A percentile compares a stretch with the other conserved stretches of the same genome.
Evolutionary conservation across 192 early-diverging fungal genomes (phyloP).

Genomic region (Coemansia sp.): DNA sequence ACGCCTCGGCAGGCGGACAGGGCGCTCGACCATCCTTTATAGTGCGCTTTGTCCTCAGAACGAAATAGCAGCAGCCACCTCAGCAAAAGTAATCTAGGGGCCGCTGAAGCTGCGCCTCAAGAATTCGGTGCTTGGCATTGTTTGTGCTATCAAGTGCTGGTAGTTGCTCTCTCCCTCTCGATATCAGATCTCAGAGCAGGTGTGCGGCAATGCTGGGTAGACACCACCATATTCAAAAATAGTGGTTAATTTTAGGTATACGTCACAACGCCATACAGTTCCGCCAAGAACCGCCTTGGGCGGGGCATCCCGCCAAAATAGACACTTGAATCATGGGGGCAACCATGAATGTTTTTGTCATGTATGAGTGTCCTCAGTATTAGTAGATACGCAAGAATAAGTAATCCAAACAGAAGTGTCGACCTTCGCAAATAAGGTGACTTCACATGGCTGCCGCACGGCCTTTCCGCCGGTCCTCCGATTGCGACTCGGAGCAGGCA

Average conservation of each 20-base stretch:
- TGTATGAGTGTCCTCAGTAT: background rate
- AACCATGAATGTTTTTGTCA: background rate
- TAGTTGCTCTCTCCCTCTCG: background rate
- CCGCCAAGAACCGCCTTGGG: background rate
- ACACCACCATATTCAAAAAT: background rate
- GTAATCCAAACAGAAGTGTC: background rate
- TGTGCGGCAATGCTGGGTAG: background rate
- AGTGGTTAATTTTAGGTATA: background rate
- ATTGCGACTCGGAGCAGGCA: constrained; percentile 3
- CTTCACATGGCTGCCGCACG: constrained; percentile 13
- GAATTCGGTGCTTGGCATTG: background rate
- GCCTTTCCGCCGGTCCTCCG: constrained; percentile 34
- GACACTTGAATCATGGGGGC: no score
- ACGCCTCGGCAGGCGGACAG: background rate
- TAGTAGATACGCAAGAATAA: background rate
- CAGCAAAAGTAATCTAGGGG: background rate
- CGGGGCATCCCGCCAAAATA: background rate
- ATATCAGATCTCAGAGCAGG: background rate
- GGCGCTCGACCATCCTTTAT: background rate
- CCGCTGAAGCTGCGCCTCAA: background rate
- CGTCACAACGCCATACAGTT: background rate
- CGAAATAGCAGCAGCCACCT: background rate
- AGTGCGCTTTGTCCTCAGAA: background rate
- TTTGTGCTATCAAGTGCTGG: background rate
- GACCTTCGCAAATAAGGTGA: no score